Evolutionary conservation across 371 early-diverging fungal genomes (phyloP).

Genomic region (Mortierella sp.): DNA sequence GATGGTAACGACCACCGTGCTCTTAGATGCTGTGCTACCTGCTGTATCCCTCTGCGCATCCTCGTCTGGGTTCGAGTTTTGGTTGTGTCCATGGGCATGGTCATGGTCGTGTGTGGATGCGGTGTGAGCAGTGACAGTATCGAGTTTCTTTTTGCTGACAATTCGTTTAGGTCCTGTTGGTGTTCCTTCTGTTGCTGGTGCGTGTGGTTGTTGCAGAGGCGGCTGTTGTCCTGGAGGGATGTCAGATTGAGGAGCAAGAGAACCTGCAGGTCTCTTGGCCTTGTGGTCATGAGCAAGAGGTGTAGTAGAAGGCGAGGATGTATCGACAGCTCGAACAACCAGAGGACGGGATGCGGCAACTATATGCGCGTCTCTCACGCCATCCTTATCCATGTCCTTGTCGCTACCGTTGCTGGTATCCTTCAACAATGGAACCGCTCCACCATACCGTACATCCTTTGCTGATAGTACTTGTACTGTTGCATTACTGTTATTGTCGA

Average conservation of each 20-base stretch:
- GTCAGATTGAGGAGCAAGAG: neutral
- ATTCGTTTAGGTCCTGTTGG: neutral
- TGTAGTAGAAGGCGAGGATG: neutral
- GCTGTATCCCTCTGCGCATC: neutral
- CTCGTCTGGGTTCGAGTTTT: neutral
- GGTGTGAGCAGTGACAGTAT: neutral
- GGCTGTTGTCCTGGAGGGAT: neutral
- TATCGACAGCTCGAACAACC: neutral
- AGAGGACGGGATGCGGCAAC: neutral
- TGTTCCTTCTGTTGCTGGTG: neutral
- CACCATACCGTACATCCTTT: neutral
- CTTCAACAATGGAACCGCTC: neutral
- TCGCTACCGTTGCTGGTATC: too few species aligned
- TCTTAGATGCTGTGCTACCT: neutral
- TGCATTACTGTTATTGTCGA: neutral
- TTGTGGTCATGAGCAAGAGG: neutral
- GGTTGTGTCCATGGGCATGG: neutral
- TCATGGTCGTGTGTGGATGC: neutral
- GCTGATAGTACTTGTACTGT: neutral
- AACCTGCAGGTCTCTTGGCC: neutral
- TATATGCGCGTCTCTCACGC: neutral
- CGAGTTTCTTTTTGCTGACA: neutral
- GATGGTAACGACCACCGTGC: neutral
- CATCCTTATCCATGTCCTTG: neutral
- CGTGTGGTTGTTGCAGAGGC: neutral